These are phyloP conservation scores for Gymnopilus junonius DNA, from an alignment of 768 basidiomycete genomes.

Conservation along the genomic window DNA sequence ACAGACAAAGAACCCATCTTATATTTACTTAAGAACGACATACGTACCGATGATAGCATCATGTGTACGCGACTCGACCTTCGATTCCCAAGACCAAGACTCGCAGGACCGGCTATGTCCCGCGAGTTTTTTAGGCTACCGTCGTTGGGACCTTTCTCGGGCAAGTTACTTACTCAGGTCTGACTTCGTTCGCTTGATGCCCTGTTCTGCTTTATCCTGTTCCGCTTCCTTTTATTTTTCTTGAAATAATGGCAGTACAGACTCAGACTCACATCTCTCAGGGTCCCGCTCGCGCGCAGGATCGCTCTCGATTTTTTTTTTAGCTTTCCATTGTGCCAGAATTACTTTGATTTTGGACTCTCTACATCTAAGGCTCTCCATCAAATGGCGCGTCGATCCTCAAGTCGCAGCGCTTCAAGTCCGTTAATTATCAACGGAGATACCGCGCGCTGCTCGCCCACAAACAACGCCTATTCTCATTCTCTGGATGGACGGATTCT, in stretches of 20 bases:
- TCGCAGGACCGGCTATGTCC: neutral
- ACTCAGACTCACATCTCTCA: no score
- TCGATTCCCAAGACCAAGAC: constrained; percentile 3
- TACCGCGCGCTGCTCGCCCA: neutral
- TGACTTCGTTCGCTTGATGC: neutral
- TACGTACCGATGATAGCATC: neutral
- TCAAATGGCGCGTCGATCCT: neutral
- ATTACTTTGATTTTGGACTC: neutral
- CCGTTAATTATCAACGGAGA: neutral
- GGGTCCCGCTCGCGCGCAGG: no score
- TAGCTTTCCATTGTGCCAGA: neutral
- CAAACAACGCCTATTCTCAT: neutral
- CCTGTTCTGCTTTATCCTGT: neutral
- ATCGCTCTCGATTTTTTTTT: no score
- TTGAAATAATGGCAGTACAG: no score
- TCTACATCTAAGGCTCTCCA: neutral
- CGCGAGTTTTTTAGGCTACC: neutral
- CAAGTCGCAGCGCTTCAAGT: neutral
- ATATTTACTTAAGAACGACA: no score
- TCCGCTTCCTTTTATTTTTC: neutral
- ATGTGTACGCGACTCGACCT: neutral
- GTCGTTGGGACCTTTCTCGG: neutral
- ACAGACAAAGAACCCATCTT: neutral
- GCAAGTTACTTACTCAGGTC: neutral
- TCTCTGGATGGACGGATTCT: neutral